Base-by-base conservation (phyloP, 176 grass and related monocot species). In the Bothriochloa decipiens region DNA sequence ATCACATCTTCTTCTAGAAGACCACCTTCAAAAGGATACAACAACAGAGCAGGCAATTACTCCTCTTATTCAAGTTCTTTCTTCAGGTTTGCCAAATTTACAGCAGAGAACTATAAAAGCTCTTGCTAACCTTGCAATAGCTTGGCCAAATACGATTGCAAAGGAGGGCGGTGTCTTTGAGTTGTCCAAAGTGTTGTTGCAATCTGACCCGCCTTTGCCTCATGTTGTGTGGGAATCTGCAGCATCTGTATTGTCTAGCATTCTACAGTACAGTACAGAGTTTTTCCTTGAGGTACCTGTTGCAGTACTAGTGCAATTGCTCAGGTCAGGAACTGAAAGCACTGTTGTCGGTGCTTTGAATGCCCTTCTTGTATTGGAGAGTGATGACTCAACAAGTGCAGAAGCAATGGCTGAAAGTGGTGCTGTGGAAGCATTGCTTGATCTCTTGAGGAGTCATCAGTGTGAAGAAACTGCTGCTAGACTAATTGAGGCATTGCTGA, bases 341-440 rank as follows among this genome's bases (percentile, higher is more conserved):
- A 99, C 97, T 8, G 89, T 99, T 76, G 90, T 99, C 55, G 97
- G 97, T 50, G 97, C 93, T 49, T 73, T 99, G 68, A 99, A 99
- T 91, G 97, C 97, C 67, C 87, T 99, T 63, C 86, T 99, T 91
- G 97, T 99, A 49, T 89, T 99, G 57, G 97, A 99, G 88, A 99
- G 88, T 84, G 97, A 99, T 83, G 97, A 99, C 82, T 99, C 97
- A 84, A 99, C 97, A 76, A 99, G 97, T 79, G 90, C 97, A 64
- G 90, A 96, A 92, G 93, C 97, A 70, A 99, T 99, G 97, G 97
- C 97, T 68, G 97, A 99, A 81, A 96, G 93, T 85, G 97, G 97
- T 43, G 97, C 97, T 12, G 91, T 99, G 32, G 97, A 99, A 88
- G 97, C 91, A 78, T 65, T 99, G 72, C 64, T 99, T 50, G 97